Evolutionary conservation across 768 basidiomycete genomes (phyloP), one percentile per base, ranked within the genome.

Genomic region (Panus rudis): DNA sequence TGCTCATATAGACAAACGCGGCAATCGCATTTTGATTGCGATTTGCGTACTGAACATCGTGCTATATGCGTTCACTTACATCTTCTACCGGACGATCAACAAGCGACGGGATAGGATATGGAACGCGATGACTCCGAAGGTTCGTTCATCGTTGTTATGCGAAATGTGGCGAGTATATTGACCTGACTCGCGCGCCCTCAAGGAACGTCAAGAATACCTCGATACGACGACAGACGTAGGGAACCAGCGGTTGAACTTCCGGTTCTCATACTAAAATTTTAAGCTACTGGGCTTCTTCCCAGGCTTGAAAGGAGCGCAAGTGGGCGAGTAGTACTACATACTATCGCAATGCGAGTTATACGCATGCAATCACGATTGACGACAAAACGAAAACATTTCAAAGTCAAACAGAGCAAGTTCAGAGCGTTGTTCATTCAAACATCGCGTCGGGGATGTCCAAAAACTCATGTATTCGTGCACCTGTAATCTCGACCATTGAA

Each of bases 191-290:
- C n/a, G n/a, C n/a, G 8, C 2, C 6, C 17, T 31, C 20, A 46
- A 79, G 78, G 70, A 80, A 54, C 75, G 73, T 52, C 64, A 69
- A 38, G 62, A 75, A n/a, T 84, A 84, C 56, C 52, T 82, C 2
- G 69, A 71, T 38, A 81, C 69, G 17, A 79, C 81, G 14, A 71
- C 66, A 27, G 80, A 84, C 40, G 59, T 72, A 52, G 79, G 80
- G 17, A 83, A 80, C 52, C 52, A 68, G 45, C 60, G 77, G 32
- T 57, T 82, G 51, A 78, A 82, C 51, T 82, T 82, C 64, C 66
- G 76, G n/a, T 82, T 82, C 48, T 76, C 69, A 2, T 78, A 81
- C 54, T 80, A 51, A n/a, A n/a, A n/a, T n/a, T n/a, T n/a, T n/a
- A n/a, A n/a, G n/a, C n/a, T n/a, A n/a, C n/a, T n/a, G n/a, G n/a